Base-by-base conservation (phyloP, 2,329 filamentous ascomycete genomes). In the Pestalotiopsis fici region DNA sequence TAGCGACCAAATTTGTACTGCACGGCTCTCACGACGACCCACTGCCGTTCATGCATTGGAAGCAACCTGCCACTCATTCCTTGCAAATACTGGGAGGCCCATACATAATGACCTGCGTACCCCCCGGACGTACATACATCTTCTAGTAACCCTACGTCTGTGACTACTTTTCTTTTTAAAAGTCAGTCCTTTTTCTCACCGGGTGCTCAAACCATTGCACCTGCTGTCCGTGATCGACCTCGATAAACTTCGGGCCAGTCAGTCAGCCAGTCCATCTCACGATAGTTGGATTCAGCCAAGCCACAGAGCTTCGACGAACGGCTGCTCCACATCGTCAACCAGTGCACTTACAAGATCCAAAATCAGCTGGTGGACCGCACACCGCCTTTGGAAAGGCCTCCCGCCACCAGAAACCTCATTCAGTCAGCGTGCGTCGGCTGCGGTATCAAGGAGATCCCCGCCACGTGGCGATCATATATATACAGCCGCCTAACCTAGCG, bases 301-400 rank as follows among this genome's bases (percentile, higher is more conserved):
- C 35, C 18, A n/a, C 31, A 21, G 57, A 50, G n/a, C 56, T 54
- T 66, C 35, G n/a, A 60, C 35, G n/a, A n/a, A n/a, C 66, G 12
- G 11, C 68, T 63, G 62, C 74, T 75, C 76, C 75, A 77, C 76
- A 76, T 73, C 71, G 71, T 70, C 63, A 69, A 67, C 59, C 67
- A 11, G 55, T 68, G 69, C 67, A 69, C 66, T 59, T 69, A 66
- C 62, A 71, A 70, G 71, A 69, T 66, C 67, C 67, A 60, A 65
- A 50, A 9, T 59, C 54, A 59, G 54, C 25, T 31, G 67, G 66
- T 73, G 74, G 70, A 73, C 71, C 72, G 73, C 69, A 74, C 73
- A 74, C 74, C 69, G 71, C 74, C 66, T 75, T 72, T 73, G 73
- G 72, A 64, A 59, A 59, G 50, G 64, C 70, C 69, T 65, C 65